Evolutionary conservation across 345 rosid species (phyloP).

Genomic region (Rhodamnia rubescens): DNA sequence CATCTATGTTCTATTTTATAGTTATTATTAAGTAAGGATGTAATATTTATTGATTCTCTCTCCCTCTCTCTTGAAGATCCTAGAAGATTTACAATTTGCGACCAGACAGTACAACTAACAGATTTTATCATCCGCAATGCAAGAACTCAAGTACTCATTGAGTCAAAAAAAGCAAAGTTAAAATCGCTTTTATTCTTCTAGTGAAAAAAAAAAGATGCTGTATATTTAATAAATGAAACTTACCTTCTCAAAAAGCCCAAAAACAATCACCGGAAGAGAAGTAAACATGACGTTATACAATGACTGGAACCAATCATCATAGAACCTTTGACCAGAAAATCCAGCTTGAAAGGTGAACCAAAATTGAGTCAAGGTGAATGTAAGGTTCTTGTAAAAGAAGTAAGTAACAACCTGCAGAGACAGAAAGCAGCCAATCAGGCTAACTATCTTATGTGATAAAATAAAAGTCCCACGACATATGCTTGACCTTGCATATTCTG

Average conservation of each 20-base stretch:
- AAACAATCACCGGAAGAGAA: conserved; percentile 81
- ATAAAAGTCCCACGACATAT: background rate
- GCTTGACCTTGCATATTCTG: conserved; percentile 85
- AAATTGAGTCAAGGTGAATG: conserved; percentile 96
- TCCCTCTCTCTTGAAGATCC: background rate
- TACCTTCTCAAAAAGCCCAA: conserved; percentile 98
- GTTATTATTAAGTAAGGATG: background rate
- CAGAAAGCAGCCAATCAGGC: background rate
- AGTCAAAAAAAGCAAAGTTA: background rate
- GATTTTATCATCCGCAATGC: background rate
- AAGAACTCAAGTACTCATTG: background rate
- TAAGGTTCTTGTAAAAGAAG: conserved; percentile 98
- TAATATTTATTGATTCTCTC: background rate
- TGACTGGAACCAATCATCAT: conserved; percentile 99
- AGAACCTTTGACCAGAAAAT: conserved; percentile 98
- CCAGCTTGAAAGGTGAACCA: conserved; percentile 99
- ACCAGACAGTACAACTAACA: background rate
- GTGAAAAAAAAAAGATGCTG: background rate
- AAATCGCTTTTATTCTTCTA: background rate
- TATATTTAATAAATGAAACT: background rate
- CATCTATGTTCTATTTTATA: background rate
- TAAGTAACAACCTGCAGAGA: conserved; percentile 87
- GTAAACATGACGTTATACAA: conserved; percentile 85
- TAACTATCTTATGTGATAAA: background rate
- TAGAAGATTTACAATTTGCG: background rate